Evolutionary conservation across 2,329 filamentous ascomycete genomes (phyloP).

Genomic region (Bipolaris bicolor): DNA sequence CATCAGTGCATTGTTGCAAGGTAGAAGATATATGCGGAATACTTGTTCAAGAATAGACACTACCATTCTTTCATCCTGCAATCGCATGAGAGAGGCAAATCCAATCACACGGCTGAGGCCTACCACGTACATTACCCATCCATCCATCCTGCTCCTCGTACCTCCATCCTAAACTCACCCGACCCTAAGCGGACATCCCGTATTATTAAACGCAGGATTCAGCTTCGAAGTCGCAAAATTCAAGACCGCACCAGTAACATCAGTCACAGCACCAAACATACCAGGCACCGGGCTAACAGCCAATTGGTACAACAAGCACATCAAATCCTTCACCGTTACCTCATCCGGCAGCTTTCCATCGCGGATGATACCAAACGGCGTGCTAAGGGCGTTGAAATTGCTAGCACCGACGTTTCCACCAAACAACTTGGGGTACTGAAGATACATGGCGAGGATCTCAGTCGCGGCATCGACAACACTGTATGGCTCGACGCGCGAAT

Average conservation of each 20-base stretch:
- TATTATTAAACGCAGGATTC: conserved; percentile 32
- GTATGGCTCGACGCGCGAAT: conserved; percentile 43
- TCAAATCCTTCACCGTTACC: conserved; percentile 33
- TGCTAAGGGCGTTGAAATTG: conserved; percentile 47
- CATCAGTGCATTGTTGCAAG: not conserved
- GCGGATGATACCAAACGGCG: conserved; percentile 46
- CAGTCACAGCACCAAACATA: conserved; percentile 21
- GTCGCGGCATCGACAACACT: conserved; percentile 43
- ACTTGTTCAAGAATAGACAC: not conserved
- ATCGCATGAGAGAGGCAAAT: not conserved
- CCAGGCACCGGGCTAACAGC: conserved; percentile 47
- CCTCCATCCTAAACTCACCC: not conserved
- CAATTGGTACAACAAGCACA: conserved; percentile 55
- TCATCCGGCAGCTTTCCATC: conserved; percentile 46
- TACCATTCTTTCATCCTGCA: not conserved
- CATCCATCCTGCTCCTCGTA: not conserved
- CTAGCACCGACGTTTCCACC: conserved; percentile 51
- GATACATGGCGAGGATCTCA: conserved; percentile 53
- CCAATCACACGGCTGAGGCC: not conserved
- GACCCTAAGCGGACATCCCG: conserved; percentile 50
- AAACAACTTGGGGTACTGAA: conserved; percentile 52
- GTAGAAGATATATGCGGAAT: too few species aligned
- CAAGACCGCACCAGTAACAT: conserved; percentile 19
- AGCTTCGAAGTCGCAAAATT: conserved; percentile 27
- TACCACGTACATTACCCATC: not conserved